Base-by-base conservation (phyloP, 1,139 yeast species). In the Suhomyces terraborum region DNA sequence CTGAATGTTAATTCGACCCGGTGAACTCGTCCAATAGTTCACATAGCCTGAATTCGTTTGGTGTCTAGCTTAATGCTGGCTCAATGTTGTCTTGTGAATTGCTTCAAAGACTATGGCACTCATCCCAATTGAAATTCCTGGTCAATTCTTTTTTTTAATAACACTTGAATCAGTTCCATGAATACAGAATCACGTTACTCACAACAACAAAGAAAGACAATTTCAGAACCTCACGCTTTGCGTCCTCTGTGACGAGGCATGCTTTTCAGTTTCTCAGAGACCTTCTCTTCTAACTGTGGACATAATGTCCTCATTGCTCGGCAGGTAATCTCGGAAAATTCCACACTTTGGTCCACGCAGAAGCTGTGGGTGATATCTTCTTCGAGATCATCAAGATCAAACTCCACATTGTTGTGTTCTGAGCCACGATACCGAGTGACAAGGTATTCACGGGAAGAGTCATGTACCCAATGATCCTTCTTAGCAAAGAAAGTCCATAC, bases 381-480 rank as follows among this genome's bases (percentile, higher is more conserved):
- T 28, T 62, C 64, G 19, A 49, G 38, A 28, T 53, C 49, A 1
- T 64, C 66, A 12, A 69, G 45, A 37, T 67, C 64, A 35, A 73
- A 62, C 2, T 45, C 43, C 13, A 75, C 61, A 42, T 64, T 61
- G 12, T 57, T 52, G 34, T 59, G 57, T 9, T 52, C 46, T 26
- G 35, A 47, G 34, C 61, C 58, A 29, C 62, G 61, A 53, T 77
- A 75, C 26, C 63, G 58, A 4, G 60, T 43, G 25, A 73, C 52
- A 13, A 80, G 57, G 43, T 63, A 61, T 24, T 63, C 66, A 40
- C 82, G 62, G 2, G 84, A 73, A 18, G 55, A 58, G 40, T 75
- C 70, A 42, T 68, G 65, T 2, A 82, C 80, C 89, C 89, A 83
- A 52, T 78, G 77, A 56, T 83, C 89, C 12, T 59, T 52, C 12